A percentile compares a stretch with the other conserved stretches of the same genome.
These are phyloP conservation scores for Heimioporus sp. DNA, from an alignment of 768 basidiomycete species.

Conservation along the genomic window DNA sequence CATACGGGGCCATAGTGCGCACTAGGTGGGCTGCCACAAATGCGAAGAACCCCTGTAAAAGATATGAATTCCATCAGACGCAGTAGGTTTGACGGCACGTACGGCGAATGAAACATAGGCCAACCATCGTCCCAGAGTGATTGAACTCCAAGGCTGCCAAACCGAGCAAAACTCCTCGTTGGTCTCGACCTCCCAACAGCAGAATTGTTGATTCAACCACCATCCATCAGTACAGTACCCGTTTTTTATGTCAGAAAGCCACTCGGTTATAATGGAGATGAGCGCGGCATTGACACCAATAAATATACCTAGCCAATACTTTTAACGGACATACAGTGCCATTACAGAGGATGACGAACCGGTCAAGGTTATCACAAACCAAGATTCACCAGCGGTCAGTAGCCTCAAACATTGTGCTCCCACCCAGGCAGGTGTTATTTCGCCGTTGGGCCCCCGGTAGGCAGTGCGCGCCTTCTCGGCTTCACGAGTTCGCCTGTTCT, in stretches of 20 bases:
- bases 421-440: slow-evolving; percentile 53
- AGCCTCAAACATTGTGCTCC: slow-evolving; percentile 60
- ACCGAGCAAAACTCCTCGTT: slow-evolving; percentile 84
- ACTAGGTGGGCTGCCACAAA: slow-evolving; percentile 90
- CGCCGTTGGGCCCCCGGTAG: slow-evolving; percentile 48
- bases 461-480: slow-evolving; percentile 40
- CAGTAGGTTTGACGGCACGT: slow-evolving; percentile 30
- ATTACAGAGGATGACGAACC: slow-evolving; percentile 54
- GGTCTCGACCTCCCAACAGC: slow-evolving; percentile 93
- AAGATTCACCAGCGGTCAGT: slow-evolving; percentile 76
- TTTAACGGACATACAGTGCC: slow-evolving; percentile 1
- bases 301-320: slow-evolving; percentile 58
- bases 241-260: slow-evolving; percentile 97
- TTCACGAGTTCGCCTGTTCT: slow-evolving; percentile 70
- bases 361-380: slow-evolving; percentile 88
- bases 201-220: slow-evolving; percentile 99
- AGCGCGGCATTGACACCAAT: slow-evolving; percentile 95
- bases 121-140: slow-evolving; percentile 71
- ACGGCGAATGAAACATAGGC: slow-evolving; percentile 91
- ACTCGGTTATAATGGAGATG: slow-evolving; percentile 93
- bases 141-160: slow-evolving; percentile 88
- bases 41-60: slow-evolving; percentile 67
- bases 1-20: slow-evolving; percentile 84
- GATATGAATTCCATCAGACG: slow-evolving; percentile 1
- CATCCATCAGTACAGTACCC: slow-evolving; percentile 96